Percentiles rank a stretch among this genome's conserved stretches.
Evolutionary conservation across 2,329 filamentous ascomycete genomes (phyloP).

Genomic region (Tolypocladium tundrense): DNA sequence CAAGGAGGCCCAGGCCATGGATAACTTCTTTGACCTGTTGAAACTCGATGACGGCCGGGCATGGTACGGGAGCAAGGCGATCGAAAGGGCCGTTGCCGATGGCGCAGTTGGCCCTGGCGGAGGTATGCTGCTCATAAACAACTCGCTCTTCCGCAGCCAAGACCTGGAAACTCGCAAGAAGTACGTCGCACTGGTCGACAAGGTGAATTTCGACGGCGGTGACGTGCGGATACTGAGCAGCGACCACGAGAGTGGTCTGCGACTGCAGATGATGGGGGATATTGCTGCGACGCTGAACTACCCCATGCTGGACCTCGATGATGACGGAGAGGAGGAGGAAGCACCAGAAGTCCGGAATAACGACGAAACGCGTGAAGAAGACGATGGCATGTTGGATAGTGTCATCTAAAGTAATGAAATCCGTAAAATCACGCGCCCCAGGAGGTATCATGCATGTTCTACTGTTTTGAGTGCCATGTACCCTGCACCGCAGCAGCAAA

Average conservation of each 20-base stretch:
- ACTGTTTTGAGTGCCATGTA: not conserved
- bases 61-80: conserved; percentile 80
- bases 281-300: conserved; percentile 88
- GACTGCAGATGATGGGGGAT: conserved; percentile 73
- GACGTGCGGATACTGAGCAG: conserved; percentile 85
- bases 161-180: conserved; percentile 65
- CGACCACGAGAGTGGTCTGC: conserved; percentile 85
- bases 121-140: conserved; percentile 76
- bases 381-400: conserved; percentile 19
- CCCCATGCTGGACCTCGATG: conserved; percentile 71
- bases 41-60: conserved; percentile 78
- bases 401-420: conserved; percentile 16
- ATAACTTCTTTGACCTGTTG: conserved; percentile 68
- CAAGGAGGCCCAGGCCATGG: conserved; percentile 73
- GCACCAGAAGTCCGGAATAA: conserved; percentile 1
- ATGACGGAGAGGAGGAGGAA: conserved; percentile 44
- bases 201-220: conserved; percentile 76
- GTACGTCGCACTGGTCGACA: conserved; percentile 80
- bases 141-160: conserved; percentile 75
- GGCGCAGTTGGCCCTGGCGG: conserved; percentile 83
- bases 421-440: not conserved
- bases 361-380: conserved; percentile 15
- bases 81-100: conserved; percentile 72
- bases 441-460: not conserved
- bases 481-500: not conserved